Percentiles rank a stretch among this genome's conserved stretches.
These are phyloP conservation scores for Paecilomyces variotii DNA, from an alignment of 2,329 filamentous ascomycete species.

Conservation along the genomic window DNA sequence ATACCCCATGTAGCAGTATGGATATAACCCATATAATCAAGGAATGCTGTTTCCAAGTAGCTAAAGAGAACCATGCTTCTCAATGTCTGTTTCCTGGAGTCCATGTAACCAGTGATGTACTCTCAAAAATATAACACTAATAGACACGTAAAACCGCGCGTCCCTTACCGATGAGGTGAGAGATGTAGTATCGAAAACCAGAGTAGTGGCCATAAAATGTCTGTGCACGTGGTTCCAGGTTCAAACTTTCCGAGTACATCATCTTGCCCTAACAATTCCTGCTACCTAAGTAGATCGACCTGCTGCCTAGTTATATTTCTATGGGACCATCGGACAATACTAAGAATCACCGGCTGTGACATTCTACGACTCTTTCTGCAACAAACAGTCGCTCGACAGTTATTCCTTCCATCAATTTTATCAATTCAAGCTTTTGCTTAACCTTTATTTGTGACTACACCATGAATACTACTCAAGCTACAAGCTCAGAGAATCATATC, in stretches of 20 bases:
- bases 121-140: too few species aligned
- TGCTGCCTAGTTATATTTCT: neutral
- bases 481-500: conserved; percentile 10
- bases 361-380: too few species aligned
- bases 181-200: too few species aligned
- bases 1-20: neutral
- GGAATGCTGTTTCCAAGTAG: neutral
- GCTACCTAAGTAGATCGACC: neutral
- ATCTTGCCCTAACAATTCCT: neutral
- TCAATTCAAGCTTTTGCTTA: neutral
- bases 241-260: neutral
- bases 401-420: too few species aligned
- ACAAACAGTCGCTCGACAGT: too few species aligned
- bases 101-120: too few species aligned
- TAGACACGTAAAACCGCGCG: too few species aligned
- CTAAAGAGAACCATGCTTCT: neutral
- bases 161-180: too few species aligned
- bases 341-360: too few species aligned
- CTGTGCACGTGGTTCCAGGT: neutral
- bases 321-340: neutral
- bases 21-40: neutral
- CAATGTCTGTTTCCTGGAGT: too few species aligned
- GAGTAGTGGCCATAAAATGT: too few species aligned
- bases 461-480: neutral
- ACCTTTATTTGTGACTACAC: neutral